A percentile compares a stretch with the other conserved stretches of the same genome.
phyloP scores from a whole-genome alignment of 495 filamentous ascomycete genomes.

The Lasiosphaeria hispida region DNA sequence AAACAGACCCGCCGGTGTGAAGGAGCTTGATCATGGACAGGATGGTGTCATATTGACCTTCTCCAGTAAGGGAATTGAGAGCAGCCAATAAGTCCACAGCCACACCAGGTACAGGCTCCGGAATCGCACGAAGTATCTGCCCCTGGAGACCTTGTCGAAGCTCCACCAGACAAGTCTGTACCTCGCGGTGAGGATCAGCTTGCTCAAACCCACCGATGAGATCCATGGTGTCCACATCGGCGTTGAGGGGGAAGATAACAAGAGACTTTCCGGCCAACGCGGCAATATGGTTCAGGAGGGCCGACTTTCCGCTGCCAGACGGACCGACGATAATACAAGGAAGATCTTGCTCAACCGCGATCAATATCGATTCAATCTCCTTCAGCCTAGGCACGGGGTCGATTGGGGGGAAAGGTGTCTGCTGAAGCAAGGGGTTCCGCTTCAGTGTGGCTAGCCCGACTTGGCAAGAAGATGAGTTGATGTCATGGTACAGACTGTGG shows the following conservation, averaged over 20 bases:
- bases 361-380: conserved; percentile 78
- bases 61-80: conserved; percentile 29
- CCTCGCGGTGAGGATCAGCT: conserved; percentile 70
- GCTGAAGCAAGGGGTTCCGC: conserved; percentile 58
- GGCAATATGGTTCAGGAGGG: conserved; percentile 74
- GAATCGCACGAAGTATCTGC: conserved; percentile 51
- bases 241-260: conserved; percentile 78
- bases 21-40: conserved; percentile 32
- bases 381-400: conserved; percentile 58
- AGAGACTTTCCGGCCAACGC: conserved; percentile 68
- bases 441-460: conserved; percentile 72
- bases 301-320: conserved; percentile 83
- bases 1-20: conserved; percentile 20
- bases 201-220: conserved; percentile 96
- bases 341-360: conserved; percentile 80
- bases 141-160: conserved; percentile 54
- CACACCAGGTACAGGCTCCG: conserved; percentile 39
- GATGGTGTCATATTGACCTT: conserved; percentile 31
- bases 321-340: conserved; percentile 86
- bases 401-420: conserved; percentile 52
- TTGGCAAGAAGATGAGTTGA: conserved; percentile 55
- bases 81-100: conserved; percentile 43
- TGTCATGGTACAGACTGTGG: conserved; percentile 64
- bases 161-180: conserved; percentile 53
- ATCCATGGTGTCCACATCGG: conserved; percentile 95